phyloP scores from a whole-genome alignment of 2,329 filamentous ascomycete species.

The Zopfia rhizophila region DNA sequence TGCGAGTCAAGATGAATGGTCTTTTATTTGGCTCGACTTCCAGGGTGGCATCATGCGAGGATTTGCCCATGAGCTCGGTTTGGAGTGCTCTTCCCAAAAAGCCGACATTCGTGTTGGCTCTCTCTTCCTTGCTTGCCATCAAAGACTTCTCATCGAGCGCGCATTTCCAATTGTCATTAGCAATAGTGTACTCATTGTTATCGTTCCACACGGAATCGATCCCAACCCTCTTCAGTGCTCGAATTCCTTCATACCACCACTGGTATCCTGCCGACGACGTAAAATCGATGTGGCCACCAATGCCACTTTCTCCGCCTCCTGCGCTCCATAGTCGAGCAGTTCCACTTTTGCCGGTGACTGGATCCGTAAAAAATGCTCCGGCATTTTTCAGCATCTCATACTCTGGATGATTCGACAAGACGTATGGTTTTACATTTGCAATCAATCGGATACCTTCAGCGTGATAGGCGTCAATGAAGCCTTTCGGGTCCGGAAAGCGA shows the following conservation, averaged over 20 bases:
- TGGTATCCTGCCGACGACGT: constrained; percentile 73
- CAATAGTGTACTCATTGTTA: constrained; percentile 79
- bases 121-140: constrained; percentile 42
- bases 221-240: constrained; percentile 68
- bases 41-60: constrained; percentile 73
- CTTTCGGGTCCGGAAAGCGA: constrained; percentile 74
- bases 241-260: constrained; percentile 78
- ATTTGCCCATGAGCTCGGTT: constrained; percentile 76
- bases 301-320: constrained; percentile 74
- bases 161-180: constrained; percentile 72
- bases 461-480: constrained; percentile 71
- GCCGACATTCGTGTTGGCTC: constrained; percentile 64
- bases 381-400: constrained; percentile 69
- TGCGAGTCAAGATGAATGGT: constrained; percentile 76
- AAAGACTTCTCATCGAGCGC: constrained; percentile 60
- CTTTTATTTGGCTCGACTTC: constrained; percentile 68
- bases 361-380: constrained; percentile 73
- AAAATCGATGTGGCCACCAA: constrained; percentile 79
- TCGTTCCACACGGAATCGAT: constrained; percentile 84
- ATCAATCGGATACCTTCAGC: constrained; percentile 72
- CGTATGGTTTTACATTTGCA: constrained; percentile 78
- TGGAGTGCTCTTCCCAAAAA: constrained; percentile 76
- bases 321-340: constrained; percentile 76
- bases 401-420: constrained; percentile 73
- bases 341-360: constrained; percentile 57